Conservation (phyloP, 2,329 filamentous ascomycete genomes). For the Aspergillus udagawae region DNA sequence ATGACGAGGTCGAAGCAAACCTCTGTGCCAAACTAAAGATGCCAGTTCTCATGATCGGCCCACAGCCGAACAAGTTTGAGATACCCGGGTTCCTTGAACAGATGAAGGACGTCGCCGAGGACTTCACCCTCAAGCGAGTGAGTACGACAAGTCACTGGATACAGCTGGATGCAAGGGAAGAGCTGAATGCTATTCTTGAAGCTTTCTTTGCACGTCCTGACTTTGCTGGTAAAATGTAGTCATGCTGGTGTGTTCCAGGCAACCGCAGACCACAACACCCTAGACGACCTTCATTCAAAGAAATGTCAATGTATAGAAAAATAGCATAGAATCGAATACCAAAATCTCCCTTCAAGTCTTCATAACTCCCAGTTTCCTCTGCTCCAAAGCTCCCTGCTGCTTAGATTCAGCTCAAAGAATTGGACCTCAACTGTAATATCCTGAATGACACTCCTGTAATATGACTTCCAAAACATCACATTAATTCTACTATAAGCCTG, state of each 20-base stretch:
- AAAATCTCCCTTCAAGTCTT: not conserved
- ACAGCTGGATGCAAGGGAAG: conserved; percentile 22
- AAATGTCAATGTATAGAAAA: not conserved
- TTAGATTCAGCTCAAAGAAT: not conserved
- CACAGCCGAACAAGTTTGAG: conserved; percentile 8
- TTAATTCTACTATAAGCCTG: too few species aligned
- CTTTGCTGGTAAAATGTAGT: not conserved
- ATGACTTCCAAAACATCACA: too few species aligned
- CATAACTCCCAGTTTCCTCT: not conserved
- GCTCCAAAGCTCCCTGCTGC: not conserved
- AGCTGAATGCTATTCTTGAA: conserved; percentile 17
- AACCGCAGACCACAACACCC: too few species aligned
- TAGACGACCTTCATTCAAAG: too few species aligned
- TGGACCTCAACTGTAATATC: too few species aligned
- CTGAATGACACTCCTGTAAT: too few species aligned
- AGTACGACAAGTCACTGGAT: conserved; percentile 21
- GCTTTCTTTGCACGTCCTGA: conserved; percentile 11
- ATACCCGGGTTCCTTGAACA: conserved; percentile 9
- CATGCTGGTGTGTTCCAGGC: too few species aligned
- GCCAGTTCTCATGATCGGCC: conserved; percentile 17
- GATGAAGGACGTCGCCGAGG: conserved; percentile 12
- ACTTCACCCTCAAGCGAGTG: conserved; percentile 15
- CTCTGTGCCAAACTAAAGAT: conserved; percentile 13
- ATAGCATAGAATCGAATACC: not conserved
- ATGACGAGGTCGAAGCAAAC: conserved; percentile 15